Conservation (phyloP, 208 protist species). For the Trypanosomatidae sp. region DNA sequence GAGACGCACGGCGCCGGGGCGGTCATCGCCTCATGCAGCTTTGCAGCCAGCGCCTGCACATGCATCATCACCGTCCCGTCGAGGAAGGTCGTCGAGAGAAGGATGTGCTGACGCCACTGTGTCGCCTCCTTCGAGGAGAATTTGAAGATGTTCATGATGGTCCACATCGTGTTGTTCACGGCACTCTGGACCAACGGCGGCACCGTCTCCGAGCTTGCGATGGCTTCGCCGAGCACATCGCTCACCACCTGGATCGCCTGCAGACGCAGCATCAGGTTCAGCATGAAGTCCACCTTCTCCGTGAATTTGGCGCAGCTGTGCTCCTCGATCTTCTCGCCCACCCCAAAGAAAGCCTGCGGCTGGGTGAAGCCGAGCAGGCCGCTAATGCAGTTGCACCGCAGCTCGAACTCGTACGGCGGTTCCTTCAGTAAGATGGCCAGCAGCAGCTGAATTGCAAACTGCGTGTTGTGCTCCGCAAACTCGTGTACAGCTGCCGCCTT, state of each 20-base stretch:
- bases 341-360: constrained; percentile 88
- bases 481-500: constrained; percentile 85
- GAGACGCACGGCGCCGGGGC: constrained; percentile 32
- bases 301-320: constrained; percentile 84
- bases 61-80: constrained; percentile 74
- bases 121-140: constrained; percentile 70
- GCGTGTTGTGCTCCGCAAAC: constrained; percentile 89
- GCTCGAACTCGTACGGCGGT: constrained; percentile 87
- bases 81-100: constrained; percentile 85
- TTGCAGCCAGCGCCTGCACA: constrained; percentile 52
- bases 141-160: constrained; percentile 92
- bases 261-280: constrained; percentile 85
- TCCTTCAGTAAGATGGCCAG: constrained; percentile 91
- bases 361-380: constrained; percentile 89
- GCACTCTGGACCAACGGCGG: constrained; percentile 34
- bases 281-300: constrained; percentile 87
- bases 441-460: constrained; percentile 92
- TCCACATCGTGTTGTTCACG: constrained; percentile 85
- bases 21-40: constrained; percentile 44
- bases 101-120: constrained; percentile 90
- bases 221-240: constrained; percentile 74
- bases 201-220: constrained; percentile 27
- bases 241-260: constrained; percentile 83
- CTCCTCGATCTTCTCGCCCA: constrained; percentile 65
- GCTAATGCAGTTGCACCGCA: constrained; percentile 90